Base-by-base conservation (phyloP, 1,139 yeast species). In the Yamadazyma buinensis region DNA sequence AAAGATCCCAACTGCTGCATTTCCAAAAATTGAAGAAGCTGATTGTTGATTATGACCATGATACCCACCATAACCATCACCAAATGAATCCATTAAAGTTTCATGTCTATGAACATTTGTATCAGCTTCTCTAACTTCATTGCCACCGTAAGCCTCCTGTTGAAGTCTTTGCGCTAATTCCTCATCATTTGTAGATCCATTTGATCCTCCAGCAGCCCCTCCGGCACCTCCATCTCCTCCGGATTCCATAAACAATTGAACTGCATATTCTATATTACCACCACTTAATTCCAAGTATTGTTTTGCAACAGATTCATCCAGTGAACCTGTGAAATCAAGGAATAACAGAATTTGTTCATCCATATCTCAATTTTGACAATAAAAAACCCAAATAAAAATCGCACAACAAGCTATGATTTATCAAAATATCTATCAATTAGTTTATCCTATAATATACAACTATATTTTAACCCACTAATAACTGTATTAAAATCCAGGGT, bases 61-160 rank as follows among this genome's bases (percentile, higher is more conserved):
- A 5, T 7, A 5, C 5, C 19, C 19, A 17, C 19, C 19, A 17
- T 5, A 17, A 5, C 19, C 19, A 17, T 7, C 19, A 7, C 7
- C 19, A 23, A 23, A 46, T 8, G 34, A 26, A 35, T 69, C 76
- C 4, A 86, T 80, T 37, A 92, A 64, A 3, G 94, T 82, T 51
- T 90, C 97, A 46, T 85, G 92, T 7, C 84, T 73, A 23, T 80
- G 84, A 34, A 87, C 81, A 29, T 90, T 88, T 26, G 88, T 78
- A 43, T 95, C 77, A 0, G 90, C 86, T 25, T 72, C 77, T 28
- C 79, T 68, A 2, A 72, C 73, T 23, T 11, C 23, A 9, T 45
- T 49, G 12, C 41, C 50, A 14, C 50, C 54, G 45, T 81, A 81
- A 20, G 83, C 80, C 48, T 83, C 86, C 43, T 70, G 68, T 49